Conservation (phyloP, 345 rosid species). For the Orychophragmus violaceus region DNA sequence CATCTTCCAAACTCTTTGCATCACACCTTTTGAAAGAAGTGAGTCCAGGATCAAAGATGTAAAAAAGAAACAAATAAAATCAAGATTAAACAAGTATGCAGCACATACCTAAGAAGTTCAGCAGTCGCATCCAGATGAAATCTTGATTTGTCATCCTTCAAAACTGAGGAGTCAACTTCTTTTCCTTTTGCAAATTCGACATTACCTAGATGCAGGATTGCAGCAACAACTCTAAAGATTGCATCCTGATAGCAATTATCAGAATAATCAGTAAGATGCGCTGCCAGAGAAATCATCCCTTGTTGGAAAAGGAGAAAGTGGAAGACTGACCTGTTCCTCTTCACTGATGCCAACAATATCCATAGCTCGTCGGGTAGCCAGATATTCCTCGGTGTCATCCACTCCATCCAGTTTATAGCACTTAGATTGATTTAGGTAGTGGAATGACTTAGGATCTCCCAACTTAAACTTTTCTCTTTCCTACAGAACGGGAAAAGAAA, state of each 20-base stretch:
- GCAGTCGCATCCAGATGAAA: slow-evolving; percentile 76
- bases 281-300: slow-evolving; percentile 6
- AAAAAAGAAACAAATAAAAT: slow-evolving; percentile 11
- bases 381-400: slow-evolving; percentile 83
- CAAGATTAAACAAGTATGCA: slow-evolving; percentile 7
- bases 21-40: slow-evolving; percentile 54
- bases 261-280: slow-evolving; percentile 17
- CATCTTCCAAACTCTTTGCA: slow-evolving; percentile 88
- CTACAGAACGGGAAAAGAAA: slow-evolving; percentile 37
- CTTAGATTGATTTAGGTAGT: slow-evolving; percentile 85
- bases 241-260: slow-evolving; percentile 61
- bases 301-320: slow-evolving; percentile 9
- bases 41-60: slow-evolving; percentile 17
- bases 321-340: slow-evolving; percentile 81
- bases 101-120: slow-evolving; percentile 77
- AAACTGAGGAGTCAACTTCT: slow-evolving; percentile 84
- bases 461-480: slow-evolving; percentile 78
- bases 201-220: slow-evolving; percentile 92
- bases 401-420: slow-evolving; percentile 82
- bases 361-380: slow-evolving; percentile 98
- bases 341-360: slow-evolving; percentile 95
- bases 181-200: slow-evolving; percentile 84
- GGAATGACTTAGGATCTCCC: slow-evolving; percentile 61
- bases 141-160: slow-evolving; percentile 88
- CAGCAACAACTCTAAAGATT: slow-evolving; percentile 94